Percentiles rank a stretch among this genome's conserved stretches.
These are phyloP conservation scores for Trichoderma koningiopsis DNA, from an alignment of 2,329 filamentous ascomycete species.

Conservation along the genomic window DNA sequence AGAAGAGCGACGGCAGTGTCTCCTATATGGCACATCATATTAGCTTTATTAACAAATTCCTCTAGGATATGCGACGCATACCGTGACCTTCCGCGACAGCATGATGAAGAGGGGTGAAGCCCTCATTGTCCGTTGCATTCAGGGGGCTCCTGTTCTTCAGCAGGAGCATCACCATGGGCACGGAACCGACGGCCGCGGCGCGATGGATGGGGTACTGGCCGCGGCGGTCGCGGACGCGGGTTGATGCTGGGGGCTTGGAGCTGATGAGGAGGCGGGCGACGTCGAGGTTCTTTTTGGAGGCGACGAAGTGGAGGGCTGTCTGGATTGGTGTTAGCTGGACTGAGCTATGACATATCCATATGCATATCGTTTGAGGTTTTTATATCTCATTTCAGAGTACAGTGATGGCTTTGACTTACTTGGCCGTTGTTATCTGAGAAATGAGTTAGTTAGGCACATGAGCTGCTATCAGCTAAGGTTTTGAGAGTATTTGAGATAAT, in stretches of 20 bases:
- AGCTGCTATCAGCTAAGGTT: neutral
- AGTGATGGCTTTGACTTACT: slow-evolving; percentile 39
- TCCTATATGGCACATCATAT: slow-evolving; percentile 41
- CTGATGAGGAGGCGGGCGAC: slow-evolving; percentile 76
- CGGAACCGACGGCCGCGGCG: slow-evolving; percentile 84
- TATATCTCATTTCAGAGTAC: neutral
- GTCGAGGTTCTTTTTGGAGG: slow-evolving; percentile 86
- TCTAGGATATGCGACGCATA: slow-evolving; percentile 39
- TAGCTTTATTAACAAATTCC: neutral
- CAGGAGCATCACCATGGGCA: slow-evolving; percentile 82
- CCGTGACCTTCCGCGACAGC: slow-evolving; percentile 75
- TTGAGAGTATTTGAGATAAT: neutral
- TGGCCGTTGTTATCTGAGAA: slow-evolving; percentile 66
- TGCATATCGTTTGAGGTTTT: neutral
- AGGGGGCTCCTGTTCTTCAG: slow-evolving; percentile 77
- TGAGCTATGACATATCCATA: neutral
- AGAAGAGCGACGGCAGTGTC: slow-evolving; percentile 82
- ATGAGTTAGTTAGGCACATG: neutral
- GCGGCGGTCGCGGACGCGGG: slow-evolving; percentile 78
- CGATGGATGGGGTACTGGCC: slow-evolving; percentile 91
- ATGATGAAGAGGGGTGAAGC: slow-evolving; percentile 89
- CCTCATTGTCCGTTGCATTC: slow-evolving; percentile 79
- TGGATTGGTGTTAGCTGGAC: slow-evolving; percentile 39
- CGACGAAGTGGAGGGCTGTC: slow-evolving; percentile 88
- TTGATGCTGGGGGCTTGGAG: slow-evolving; percentile 68